These are phyloP conservation scores for Kingdonia uniflora DNA, from an alignment of 164 flowering plant species.

Conservation along the genomic window DNA sequence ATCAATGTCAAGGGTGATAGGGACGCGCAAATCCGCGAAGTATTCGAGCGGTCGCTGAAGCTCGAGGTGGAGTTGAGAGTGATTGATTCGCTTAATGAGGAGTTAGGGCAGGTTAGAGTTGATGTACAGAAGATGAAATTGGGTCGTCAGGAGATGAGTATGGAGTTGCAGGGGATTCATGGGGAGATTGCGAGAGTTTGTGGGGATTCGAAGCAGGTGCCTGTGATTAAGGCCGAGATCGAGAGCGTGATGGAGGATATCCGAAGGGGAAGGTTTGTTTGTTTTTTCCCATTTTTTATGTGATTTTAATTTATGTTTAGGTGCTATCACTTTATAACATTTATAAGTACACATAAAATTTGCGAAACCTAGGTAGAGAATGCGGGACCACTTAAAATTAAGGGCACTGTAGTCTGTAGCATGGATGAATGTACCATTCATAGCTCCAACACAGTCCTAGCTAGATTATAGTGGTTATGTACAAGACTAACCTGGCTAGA, in stretches of 20 bases:
- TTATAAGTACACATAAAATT: too few relatives aligned
- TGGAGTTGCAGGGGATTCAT: conserved; percentile 28
- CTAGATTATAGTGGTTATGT: too few relatives aligned
- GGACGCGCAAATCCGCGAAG: conserved; percentile 48
- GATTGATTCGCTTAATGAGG: conserved; percentile 29
- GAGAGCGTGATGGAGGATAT: conserved; percentile 41
- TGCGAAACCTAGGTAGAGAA: too few relatives aligned
- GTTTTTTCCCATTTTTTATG: neutral
- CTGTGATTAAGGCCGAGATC: conserved; percentile 36
- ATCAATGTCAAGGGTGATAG: conserved; percentile 45
- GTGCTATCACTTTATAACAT: too few relatives aligned
- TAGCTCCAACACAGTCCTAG: too few relatives aligned
- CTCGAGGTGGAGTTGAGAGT: conserved; percentile 50
- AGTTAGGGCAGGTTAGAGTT: conserved; percentile 36
- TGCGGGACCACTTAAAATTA: too few relatives aligned
- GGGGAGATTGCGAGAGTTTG: conserved; percentile 25
- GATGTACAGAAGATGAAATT: conserved; percentile 38
- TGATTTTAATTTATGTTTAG: too few relatives aligned
- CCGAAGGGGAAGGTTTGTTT: conserved; percentile 57
- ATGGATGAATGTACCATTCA: too few relatives aligned
- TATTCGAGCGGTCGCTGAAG: conserved; percentile 46
- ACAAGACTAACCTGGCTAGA: too few relatives aligned
- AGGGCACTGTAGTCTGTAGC: too few relatives aligned
- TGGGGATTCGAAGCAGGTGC: conserved; percentile 24
- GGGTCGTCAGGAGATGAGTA: conserved; percentile 23